These are phyloP conservation scores for Erodium chrysanthum DNA, from an alignment of 441 rosid genomes.

Conservation along the genomic window DNA sequence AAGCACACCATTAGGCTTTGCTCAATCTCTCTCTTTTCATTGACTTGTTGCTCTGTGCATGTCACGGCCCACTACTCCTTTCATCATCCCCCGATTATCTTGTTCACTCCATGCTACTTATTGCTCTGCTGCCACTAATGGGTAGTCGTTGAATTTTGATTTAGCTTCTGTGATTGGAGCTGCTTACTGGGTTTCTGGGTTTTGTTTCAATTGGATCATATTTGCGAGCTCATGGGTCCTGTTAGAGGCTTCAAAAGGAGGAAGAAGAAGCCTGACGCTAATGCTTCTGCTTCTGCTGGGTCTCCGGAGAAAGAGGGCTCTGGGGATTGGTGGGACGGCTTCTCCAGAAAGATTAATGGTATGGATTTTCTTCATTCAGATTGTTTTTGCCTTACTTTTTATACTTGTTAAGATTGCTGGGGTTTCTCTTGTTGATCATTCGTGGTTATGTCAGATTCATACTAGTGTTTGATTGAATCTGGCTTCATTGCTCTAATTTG, in stretches of 20 bases:
- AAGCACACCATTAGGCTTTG: neutral
- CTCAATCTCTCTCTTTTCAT: neutral
- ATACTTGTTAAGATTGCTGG: neutral
- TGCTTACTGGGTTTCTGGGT: slow-evolving; percentile 17
- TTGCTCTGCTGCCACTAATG: slow-evolving; percentile 14
- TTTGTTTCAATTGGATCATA: slow-evolving; percentile 23
- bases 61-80: slow-evolving; percentile 20
- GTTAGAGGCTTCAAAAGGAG: slow-evolving; percentile 37
- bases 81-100: slow-evolving; percentile 24
- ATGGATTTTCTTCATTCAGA: slow-evolving; percentile 8
- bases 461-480: slow-evolving; percentile 2
- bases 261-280: slow-evolving; percentile 33
- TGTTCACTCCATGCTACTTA: slow-evolving; percentile 4
- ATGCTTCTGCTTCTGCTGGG: slow-evolving; percentile 28
- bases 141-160: slow-evolving; percentile 30
- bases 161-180: neutral
- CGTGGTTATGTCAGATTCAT: slow-evolving; percentile 11
- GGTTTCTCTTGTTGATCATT: slow-evolving; percentile 22
- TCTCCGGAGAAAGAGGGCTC: slow-evolving; percentile 36
- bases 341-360: slow-evolving; percentile 44
- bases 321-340: slow-evolving; percentile 48
- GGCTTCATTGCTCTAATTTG: slow-evolving; percentile 11
- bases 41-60: slow-evolving; percentile 24
- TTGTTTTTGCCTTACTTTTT: slow-evolving; percentile 14
- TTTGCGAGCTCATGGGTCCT: slow-evolving; percentile 36